Evolutionary conservation across 805 yeast species (phyloP), one percentile per base, ranked within the genome.

Genomic region (Lipomyces chichibuensis): DNA sequence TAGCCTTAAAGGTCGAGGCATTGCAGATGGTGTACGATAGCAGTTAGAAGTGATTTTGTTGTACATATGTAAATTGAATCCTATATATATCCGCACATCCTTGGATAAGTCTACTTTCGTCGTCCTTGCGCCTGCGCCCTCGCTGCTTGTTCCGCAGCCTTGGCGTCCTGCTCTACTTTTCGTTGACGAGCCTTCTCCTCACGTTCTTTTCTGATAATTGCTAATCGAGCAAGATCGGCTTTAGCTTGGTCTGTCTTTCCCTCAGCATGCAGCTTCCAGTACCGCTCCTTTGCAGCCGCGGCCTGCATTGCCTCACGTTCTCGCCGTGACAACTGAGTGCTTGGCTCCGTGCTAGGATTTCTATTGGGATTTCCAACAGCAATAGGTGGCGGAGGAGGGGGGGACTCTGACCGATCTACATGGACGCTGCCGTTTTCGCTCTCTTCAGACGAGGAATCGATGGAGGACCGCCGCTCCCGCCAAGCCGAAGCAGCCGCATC

Each of bases 211-310:
- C 66, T 72, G 33, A 71, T 73, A 87, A 87, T 82, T 39, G 80
- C 77, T 60, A 81, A 80, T 74, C 93, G 80, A 43, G 84, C 82
- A n/a, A 77, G 73, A 6, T 83, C 84, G 46, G 92, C 93, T 74
- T 81, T 83, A 9, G 84, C 84, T 74, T 79, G 81, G 75, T 89
- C 91, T 55, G 90, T 84, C 64, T 69, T 69, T 27, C 71, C 71
- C 60, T 69, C 67, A 13, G 67, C 70, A 39, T 69, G 71, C 46
- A 69, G 43, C 64, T 69, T 69, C 71, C 71, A 69, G 57, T 69
- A 69, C 25, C 65, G 37, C 63, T 66, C 71, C 53, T 69, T 66
- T 8, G 69, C 70, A 2, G 66, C 71, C 2, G 71, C 71, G 27
- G 71, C 71, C 51, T 69, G 62, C 67, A 66, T 69, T 14, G 71